Conservation (phyloP, 2,329 filamentous ascomycete genomes). For the Aspergillus sergii region DNA sequence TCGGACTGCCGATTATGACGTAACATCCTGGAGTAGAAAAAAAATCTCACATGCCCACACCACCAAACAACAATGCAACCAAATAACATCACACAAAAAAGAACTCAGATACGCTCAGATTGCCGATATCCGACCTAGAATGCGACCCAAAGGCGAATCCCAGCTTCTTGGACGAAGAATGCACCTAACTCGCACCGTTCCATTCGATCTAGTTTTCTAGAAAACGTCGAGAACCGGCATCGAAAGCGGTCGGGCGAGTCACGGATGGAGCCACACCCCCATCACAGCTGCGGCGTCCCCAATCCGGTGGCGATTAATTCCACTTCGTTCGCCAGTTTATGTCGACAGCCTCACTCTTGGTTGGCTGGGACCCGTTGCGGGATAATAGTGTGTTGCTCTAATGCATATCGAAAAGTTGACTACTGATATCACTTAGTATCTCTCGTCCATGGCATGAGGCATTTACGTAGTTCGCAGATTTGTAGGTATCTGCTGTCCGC, state of each 20-base stretch:
- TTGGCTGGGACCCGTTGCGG: background rate
- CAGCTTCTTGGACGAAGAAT: constrained; percentile 3
- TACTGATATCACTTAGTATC: constrained; percentile 1
- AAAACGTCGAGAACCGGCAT: constrained; percentile 36
- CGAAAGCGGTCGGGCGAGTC: constrained; percentile 11
- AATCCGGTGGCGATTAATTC: constrained; percentile 4
- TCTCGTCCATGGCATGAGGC: background rate
- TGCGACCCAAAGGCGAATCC: background rate
- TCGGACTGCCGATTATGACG: constrained; percentile 17
- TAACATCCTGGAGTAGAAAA: constrained; percentile 2
- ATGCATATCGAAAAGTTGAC: background rate
- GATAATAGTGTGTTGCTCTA: constrained; percentile 1
- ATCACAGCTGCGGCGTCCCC: constrained; percentile 1
- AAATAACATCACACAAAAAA: background rate
- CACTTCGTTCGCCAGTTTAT: background rate
- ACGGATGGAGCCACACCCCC: constrained; percentile 3
- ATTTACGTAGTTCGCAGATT: background rate
- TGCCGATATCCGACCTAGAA: background rate
- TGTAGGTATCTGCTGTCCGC: background rate
- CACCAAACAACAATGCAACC: background rate
- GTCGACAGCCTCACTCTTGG: constrained; percentile 1
- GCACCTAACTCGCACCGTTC: constrained; percentile 16
- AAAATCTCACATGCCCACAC: background rate
- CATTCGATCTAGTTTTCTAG: constrained; percentile 34
- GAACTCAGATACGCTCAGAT: background rate